Base-by-base conservation (phyloP, 2,329 filamentous ascomycete species). In the Botrytis paeoniae region DNA sequence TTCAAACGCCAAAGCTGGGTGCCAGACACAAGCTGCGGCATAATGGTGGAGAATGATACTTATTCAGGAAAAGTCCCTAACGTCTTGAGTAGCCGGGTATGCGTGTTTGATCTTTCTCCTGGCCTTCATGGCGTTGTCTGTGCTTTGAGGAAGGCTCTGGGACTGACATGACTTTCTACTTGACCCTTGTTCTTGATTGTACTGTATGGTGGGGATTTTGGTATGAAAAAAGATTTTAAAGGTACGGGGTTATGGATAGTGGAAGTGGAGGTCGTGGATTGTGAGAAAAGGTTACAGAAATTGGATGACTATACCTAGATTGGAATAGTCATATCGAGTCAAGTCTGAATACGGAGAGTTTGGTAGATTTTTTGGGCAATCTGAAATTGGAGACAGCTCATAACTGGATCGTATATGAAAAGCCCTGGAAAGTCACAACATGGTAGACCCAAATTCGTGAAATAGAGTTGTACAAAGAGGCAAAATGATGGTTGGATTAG, bases 11-110 rank as follows among this genome's bases (percentile, higher is more conserved):
- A 73, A 75, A 72, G 69, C 71, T 64, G 69, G 48, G 76, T 76
- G 71, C 77, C 76, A 79, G 78, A 79, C 78, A 76, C 45, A 70
- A 59, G 72, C 64, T 78, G 78, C 78, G 75, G 73, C 78, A 79
- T 76, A 54, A 76, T 66, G 73, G 77, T 77, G 76, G 77, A 72
- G 76, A 75, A 75, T 69, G 37, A 57, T 68, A 63, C 63, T 73
- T 64, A 35, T 74, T 75, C 61, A 60, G 69, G 75, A 51, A 74
- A 76, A 75, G 76, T 71, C 66, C 61, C 70, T 73, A 75, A 75
- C 74, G 75, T 73, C 72, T 65, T 69, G 69, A 73, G 73, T 70
- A 74, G 73, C 69, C 32, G 43, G 32, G 43, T 39, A 64, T 69
- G 69, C 51, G 57, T 48, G 70, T 72, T 72, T 72, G 70, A 68